Base-by-base conservation (phyloP, 345 rosid genomes). In the Pistacia atlantica region DNA sequence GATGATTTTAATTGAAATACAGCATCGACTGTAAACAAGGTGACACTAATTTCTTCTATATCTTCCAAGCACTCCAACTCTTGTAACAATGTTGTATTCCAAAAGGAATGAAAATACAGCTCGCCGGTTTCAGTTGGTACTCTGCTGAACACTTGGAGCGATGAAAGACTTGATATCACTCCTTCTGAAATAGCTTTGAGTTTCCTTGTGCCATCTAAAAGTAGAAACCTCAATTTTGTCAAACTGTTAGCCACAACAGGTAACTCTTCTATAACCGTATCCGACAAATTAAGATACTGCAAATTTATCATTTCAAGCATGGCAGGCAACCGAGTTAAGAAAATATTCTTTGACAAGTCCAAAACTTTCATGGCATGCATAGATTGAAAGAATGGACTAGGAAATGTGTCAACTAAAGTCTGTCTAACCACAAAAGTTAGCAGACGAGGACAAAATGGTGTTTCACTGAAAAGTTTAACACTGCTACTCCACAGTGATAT, bases 241-340 rank as follows among this genome's bases (percentile, higher is more conserved):
- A 69, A 25, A 25, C 8, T 5, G 55, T 10, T 57, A 2, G 25
- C 25, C 25, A 22, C 49, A 17, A 0, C 13, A 5, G 79, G 73
- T 38, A 75, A 65, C 65, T 58, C 48, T 1, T 3, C 0, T 59
- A 66, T 25, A 8, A 2, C 8, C 16, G 83, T 71, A 38, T 62
- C 14, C 0, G 83, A 75, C 1, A 75, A 48, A 59, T 80, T 76
- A 25, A 80, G 83, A 11, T 66, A 66, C 11, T 37, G 64, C 55
- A 80, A 42, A 13, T 62, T 75, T 11, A 1, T 11, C 37, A 80
- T 25, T 35, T 13, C 55, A 20, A 63, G 22, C 14, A 80, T 65
- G 1, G 13, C 63, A 28, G 77, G 77, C 18, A 75, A 51, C 16
- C 4, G 4, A 1, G 13, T 54, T 3, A 80, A 67, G 56, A 37